phyloP scores from a whole-genome alignment of 495 filamentous ascomycete genomes.

The Penicillium roqueforti region DNA sequence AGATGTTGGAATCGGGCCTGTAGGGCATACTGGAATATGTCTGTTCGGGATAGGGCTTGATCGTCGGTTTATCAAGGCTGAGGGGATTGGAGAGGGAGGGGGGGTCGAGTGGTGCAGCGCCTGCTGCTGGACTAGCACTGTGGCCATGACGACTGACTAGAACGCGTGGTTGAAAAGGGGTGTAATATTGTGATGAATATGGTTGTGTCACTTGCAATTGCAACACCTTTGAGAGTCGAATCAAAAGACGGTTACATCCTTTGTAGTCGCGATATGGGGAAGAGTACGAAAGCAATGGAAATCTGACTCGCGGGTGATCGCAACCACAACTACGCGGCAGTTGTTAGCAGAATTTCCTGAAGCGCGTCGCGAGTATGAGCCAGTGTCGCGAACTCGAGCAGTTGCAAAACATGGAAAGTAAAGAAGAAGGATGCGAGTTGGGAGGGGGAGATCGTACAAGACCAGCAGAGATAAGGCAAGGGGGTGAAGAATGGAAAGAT shows the following conservation, averaged over 20 bases:
- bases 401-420: background rate
- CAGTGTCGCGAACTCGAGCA: no score
- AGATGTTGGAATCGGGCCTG: constrained; percentile 64
- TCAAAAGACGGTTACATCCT: constrained; percentile 16
- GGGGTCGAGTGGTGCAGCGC: constrained; percentile 45
- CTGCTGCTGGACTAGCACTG: constrained; percentile 49
- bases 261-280: background rate
- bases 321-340: background rate
- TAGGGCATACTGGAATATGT: constrained; percentile 79
- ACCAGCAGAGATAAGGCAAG: constrained; percentile 6
- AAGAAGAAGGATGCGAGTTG: background rate
- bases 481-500: background rate
- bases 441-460: background rate
- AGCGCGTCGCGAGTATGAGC: background rate
- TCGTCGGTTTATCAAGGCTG: constrained; percentile 41
- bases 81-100: constrained; percentile 37
- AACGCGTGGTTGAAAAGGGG: background rate
- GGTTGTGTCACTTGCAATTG: background rate
- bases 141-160: constrained; percentile 38
- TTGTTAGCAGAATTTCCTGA: background rate
- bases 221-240: constrained; percentile 8
- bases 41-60: constrained; percentile 79
- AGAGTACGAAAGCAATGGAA: background rate
- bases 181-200: constrained; percentile 1
- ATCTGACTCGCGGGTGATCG: background rate